Percentiles rank a stretch among this genome's conserved stretches.
Conservation (phyloP, 176 grass and related monocot species). For the Sorghum bicolor region DNA sequence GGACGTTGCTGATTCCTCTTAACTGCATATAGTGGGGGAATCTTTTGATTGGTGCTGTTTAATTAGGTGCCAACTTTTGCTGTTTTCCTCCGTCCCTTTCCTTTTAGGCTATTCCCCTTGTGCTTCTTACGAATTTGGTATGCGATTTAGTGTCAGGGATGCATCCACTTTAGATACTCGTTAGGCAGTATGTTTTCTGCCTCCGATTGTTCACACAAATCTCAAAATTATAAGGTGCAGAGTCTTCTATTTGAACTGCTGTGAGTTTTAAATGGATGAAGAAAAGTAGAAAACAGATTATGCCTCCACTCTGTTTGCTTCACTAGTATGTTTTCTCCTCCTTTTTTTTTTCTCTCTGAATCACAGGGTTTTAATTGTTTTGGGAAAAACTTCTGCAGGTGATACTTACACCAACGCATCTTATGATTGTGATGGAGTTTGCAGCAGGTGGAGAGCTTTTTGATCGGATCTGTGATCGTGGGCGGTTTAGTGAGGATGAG, state of each 20-base stretch:
- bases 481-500: slow-evolving; percentile 92
- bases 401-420: slow-evolving; percentile 77
- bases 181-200: background rate
- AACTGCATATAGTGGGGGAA: slow-evolving; percentile 23
- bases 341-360: slow-evolving; percentile 20
- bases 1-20: background rate
- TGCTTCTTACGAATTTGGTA: slow-evolving; percentile 1
- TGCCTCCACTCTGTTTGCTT: slow-evolving; percentile 5
- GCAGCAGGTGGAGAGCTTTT: slow-evolving; percentile 89
- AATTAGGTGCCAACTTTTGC: slow-evolving; percentile 31
- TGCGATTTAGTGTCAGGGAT: slow-evolving; percentile 11
- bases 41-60: slow-evolving; percentile 32
- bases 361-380: slow-evolving; percentile 25
- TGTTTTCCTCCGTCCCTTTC: background rate
- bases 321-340: background rate
- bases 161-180: background rate
- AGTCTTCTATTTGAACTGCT: background rate
- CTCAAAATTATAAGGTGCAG: background rate
- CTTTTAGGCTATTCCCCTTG: background rate
- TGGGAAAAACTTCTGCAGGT: slow-evolving; percentile 44
- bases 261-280: background rate
- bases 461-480: slow-evolving; percentile 80
- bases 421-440: slow-evolving; percentile 94
- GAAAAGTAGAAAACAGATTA: slow-evolving; percentile 22
- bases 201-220: background rate